Evolutionary conservation across 495 filamentous ascomycete species (phyloP).

Genomic region (Penicillium paradoxum): DNA sequence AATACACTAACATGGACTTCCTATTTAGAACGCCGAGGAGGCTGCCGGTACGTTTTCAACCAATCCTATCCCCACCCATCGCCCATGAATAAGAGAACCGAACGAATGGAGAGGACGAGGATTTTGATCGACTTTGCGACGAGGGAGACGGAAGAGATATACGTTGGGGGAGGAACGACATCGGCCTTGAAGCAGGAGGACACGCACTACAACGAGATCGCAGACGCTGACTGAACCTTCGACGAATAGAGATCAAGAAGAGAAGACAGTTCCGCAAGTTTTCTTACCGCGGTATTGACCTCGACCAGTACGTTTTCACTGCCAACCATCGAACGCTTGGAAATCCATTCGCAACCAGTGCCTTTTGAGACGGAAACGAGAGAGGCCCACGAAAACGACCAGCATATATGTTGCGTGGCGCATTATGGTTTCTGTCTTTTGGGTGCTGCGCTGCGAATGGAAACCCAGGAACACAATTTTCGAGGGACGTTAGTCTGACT

Average conservation of each 20-base stretch:
- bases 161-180: conserved; percentile 6
- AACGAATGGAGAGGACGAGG: not conserved
- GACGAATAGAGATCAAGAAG: conserved; percentile 83
- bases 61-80: conserved; percentile 12
- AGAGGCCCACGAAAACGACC: conserved; percentile 42
- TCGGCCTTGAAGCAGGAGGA: conserved; percentile 22
- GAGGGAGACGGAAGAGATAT: not conserved
- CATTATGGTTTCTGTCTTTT: conserved; percentile 1
- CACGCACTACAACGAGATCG: conserved; percentile 17
- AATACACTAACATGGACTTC: conserved; percentile 33
- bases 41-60: conserved; percentile 68
- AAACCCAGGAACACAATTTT: conserved; percentile 2
- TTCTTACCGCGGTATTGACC: conserved; percentile 97
- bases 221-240: conserved; percentile 38
- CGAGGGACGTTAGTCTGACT: conserved; percentile 28
- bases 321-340: conserved; percentile 36
- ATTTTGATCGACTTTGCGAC: not conserved
- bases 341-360: conserved; percentile 18
- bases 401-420: not conserved
- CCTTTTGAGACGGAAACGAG: conserved; percentile 39
- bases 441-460: not conserved
- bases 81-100: conserved; percentile 3
- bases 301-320: conserved; percentile 78
- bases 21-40: conserved; percentile 79
- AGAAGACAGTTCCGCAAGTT: conserved; percentile 99